A percentile compares a stretch with the other conserved stretches of the same genome.
phyloP scores from a whole-genome alignment of 1,284 basidiomycete genomes.

The Marasmius tenuissimus region DNA sequence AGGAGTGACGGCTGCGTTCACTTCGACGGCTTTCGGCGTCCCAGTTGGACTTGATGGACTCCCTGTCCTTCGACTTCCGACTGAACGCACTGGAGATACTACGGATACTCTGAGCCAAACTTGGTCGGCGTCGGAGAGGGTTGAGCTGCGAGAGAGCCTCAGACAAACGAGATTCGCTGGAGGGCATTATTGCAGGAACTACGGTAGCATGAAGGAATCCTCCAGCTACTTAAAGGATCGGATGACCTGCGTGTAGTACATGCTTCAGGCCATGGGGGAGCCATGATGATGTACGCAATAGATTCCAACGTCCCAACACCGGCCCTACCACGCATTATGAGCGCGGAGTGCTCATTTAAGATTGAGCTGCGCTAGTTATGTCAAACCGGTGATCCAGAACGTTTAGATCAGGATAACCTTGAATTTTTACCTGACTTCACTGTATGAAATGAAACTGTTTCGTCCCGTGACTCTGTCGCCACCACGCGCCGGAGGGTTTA shows the following conservation, averaged over 20 bases:
- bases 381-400: not conserved
- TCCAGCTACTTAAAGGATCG: not conserved
- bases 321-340: not conserved
- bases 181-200: not conserved
- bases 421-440: not conserved
- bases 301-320: not conserved
- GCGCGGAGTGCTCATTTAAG: not conserved
- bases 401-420: not conserved
- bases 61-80: not conserved
- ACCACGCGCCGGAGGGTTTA: not conserved
- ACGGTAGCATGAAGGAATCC: not conserved
- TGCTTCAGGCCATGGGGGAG: not conserved
- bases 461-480: too few relatives aligned
- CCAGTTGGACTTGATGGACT: not conserved
- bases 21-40: not conserved
- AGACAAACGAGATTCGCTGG: slow-evolving; percentile 1
- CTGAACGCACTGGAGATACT: slow-evolving; percentile 26
- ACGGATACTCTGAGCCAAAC: slow-evolving; percentile 36
- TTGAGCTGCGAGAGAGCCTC: slow-evolving; percentile 19
- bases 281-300: not conserved
- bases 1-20: not conserved
- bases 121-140: slow-evolving; percentile 36
- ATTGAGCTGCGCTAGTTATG: not conserved
- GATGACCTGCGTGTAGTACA: not conserved
- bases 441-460: not conserved